Conservation (phyloP, 768 basidiomycete species). For the Symmetrospora coprosmae region DNA sequence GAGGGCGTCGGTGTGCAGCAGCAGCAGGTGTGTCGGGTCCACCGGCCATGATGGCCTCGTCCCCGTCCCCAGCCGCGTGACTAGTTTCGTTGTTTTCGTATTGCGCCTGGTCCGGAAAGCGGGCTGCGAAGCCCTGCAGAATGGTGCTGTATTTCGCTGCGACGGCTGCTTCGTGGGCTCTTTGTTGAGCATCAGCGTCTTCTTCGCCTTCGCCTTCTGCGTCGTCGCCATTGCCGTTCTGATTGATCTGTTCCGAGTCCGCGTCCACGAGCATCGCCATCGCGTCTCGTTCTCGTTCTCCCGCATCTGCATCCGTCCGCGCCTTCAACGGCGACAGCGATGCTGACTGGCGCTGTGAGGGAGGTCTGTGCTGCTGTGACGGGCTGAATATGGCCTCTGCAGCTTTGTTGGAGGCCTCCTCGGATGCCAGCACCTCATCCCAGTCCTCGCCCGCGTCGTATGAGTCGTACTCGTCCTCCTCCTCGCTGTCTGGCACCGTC, state of each 20-base stretch:
- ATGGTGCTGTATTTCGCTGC: slow-evolving; percentile 5
- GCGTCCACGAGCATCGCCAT: background rate
- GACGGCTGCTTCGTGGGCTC: slow-evolving; percentile 4
- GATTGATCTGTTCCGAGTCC: background rate
- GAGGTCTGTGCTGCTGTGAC: background rate
- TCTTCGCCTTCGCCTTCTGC: background rate
- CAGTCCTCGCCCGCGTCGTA: background rate
- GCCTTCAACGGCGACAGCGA: background rate
- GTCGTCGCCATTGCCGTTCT: background rate
- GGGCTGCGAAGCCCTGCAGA: background rate
- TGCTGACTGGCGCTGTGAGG: background rate
- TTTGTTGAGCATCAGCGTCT: background rate
- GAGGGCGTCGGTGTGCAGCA: background rate
- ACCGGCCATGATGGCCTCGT: too few species aligned
- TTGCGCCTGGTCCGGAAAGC: background rate
- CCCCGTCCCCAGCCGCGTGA: background rate
- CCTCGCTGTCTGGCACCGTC: slow-evolving; percentile 7
- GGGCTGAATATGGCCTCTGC: background rate
- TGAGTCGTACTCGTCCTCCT: slow-evolving; percentile 1
- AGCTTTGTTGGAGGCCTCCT: background rate
- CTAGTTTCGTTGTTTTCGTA: background rate
- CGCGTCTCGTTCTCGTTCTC: background rate
- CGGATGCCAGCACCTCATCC: background rate
- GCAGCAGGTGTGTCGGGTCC: background rate
- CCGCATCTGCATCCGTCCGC: background rate